phyloP scores from a whole-genome alignment of 192 early-diverging fungal species.

The Entomortierella parvispora region DNA sequence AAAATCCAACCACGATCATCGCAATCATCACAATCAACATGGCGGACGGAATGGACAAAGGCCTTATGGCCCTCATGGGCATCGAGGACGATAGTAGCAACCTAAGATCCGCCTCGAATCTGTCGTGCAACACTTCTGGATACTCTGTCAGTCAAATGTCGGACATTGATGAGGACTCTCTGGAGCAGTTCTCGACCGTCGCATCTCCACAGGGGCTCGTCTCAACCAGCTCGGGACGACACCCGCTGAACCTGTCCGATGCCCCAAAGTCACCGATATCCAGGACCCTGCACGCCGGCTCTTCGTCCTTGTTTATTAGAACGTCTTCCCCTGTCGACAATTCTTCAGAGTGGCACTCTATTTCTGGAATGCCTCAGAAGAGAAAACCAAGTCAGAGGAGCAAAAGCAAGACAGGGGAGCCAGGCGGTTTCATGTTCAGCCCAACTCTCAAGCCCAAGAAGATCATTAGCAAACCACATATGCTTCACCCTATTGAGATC shows the following conservation, averaged over 20 bases:
- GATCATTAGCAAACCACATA: conserved; percentile 14
- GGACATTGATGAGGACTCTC: too few species aligned
- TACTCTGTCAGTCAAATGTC: neutral
- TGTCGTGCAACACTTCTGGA: conserved; percentile 1
- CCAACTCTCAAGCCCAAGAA: conserved; percentile 39
- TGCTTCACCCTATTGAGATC: neutral
- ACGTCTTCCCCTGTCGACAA: conserved; percentile 3
- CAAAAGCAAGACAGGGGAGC: neutral
- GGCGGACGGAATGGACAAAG: conserved; percentile 39
- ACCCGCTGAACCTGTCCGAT: neutral
- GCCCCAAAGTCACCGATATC: neutral
- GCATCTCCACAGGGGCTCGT: too few species aligned
- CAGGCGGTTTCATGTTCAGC: conserved; percentile 30
- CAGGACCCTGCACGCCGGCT: neutral
- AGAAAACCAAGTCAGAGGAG: conserved; percentile 19
- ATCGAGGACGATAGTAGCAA: conserved; percentile 30
- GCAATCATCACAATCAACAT: too few species aligned
- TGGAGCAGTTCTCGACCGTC: too few species aligned
- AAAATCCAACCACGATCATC: neutral
- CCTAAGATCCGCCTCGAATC: neutral
- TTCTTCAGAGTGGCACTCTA: conserved; percentile 1
- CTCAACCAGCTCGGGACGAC: neutral
- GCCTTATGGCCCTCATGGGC: conserved; percentile 50
- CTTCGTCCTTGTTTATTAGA: conserved; percentile 9
- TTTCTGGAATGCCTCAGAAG: conserved; percentile 4